Percentiles rank a stretch among this genome's conserved stretches.
phyloP scores from a whole-genome alignment of 1,139 yeast species.

The Pichia sp. region DNA sequence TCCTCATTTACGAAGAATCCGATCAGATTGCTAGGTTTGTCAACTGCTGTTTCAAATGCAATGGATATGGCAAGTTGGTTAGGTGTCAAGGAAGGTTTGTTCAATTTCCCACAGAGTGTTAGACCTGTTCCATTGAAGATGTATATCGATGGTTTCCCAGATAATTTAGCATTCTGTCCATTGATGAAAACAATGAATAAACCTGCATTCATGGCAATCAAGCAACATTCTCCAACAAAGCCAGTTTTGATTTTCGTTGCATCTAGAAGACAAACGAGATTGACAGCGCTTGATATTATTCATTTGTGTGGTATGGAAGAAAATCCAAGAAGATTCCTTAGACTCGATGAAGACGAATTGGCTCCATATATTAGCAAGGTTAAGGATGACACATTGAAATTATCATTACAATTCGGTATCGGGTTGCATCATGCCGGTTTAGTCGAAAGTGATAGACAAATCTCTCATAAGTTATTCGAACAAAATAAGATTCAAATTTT shows the following conservation, averaged over 20 bases:
- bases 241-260: slow-evolving; percentile 97
- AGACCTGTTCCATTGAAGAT: slow-evolving; percentile 97
- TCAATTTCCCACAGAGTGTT: slow-evolving; percentile 92
- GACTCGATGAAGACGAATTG: slow-evolving; percentile 74
- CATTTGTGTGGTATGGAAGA: slow-evolving; percentile 95
- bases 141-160: slow-evolving; percentile 98
- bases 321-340: slow-evolving; percentile 83
- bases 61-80: slow-evolving; percentile 99
- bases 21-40: slow-evolving; percentile 85
- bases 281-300: slow-evolving; percentile 90
- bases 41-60: slow-evolving; percentile 98
- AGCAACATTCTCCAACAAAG: slow-evolving; percentile 89
- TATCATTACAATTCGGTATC: slow-evolving; percentile 91
- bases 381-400: slow-evolving; percentile 82
- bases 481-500: slow-evolving; percentile 83
- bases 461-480: slow-evolving; percentile 85
- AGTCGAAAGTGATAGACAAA: slow-evolving; percentile 84
- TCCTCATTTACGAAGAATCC: slow-evolving; percentile 74
- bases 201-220: slow-evolving; percentile 96
- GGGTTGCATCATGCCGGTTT: slow-evolving; percentile 98
- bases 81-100: slow-evolving; percentile 84
- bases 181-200: slow-evolving; percentile 98
- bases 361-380: slow-evolving; percentile 61
- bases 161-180: slow-evolving; percentile 90
- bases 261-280: slow-evolving; percentile 93